phyloP scores from a whole-genome alignment of 306 rosid species.

The Glycine latifolia region DNA sequence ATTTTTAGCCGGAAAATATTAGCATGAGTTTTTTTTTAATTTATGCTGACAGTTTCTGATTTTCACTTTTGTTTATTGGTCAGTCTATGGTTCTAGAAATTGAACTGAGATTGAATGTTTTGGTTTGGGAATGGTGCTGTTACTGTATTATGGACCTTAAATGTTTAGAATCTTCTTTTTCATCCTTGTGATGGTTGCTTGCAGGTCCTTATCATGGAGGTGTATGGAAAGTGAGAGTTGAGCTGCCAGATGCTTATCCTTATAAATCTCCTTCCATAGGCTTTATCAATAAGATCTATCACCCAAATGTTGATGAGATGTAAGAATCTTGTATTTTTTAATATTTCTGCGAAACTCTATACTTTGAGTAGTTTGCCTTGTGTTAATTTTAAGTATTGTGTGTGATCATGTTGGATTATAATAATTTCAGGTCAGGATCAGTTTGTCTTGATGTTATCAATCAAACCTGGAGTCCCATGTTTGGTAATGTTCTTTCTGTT shows the following conservation, averaged over 20 bases:
- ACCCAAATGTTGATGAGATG: slow-evolving; percentile 70
- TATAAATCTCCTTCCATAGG: slow-evolving; percentile 71
- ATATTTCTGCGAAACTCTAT: slow-evolving; percentile 20
- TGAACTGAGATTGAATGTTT: slow-evolving; percentile 13
- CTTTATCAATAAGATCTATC: slow-evolving; percentile 67
- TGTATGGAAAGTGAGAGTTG: slow-evolving; percentile 70
- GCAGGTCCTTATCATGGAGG: slow-evolving; percentile 72
- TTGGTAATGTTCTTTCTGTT: slow-evolving; percentile 50
- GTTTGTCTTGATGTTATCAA: slow-evolving; percentile 72
- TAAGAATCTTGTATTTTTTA: slow-evolving; percentile 44
- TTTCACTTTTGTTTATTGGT: slow-evolving; percentile 46
- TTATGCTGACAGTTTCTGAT: neutral
- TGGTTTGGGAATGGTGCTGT: slow-evolving; percentile 26
- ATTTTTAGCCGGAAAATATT: slow-evolving; percentile 16
- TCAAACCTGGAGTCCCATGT: slow-evolving; percentile 77
- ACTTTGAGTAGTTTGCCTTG: neutral
- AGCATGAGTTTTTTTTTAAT: neutral
- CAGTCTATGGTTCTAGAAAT: slow-evolving; percentile 39
- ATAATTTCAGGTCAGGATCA: slow-evolving; percentile 65
- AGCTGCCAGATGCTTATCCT: slow-evolving; percentile 69
- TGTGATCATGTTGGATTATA: slow-evolving; percentile 24
- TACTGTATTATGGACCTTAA: slow-evolving; percentile 20
- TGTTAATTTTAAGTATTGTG: slow-evolving; percentile 30
- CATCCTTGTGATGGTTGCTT: slow-evolving; percentile 48
- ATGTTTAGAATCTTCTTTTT: slow-evolving; percentile 34